Evolutionary conservation across 495 filamentous ascomycete genomes (phyloP), one percentile per base, ranked within the genome.

Genomic region (Penicillium paradoxum): DNA sequence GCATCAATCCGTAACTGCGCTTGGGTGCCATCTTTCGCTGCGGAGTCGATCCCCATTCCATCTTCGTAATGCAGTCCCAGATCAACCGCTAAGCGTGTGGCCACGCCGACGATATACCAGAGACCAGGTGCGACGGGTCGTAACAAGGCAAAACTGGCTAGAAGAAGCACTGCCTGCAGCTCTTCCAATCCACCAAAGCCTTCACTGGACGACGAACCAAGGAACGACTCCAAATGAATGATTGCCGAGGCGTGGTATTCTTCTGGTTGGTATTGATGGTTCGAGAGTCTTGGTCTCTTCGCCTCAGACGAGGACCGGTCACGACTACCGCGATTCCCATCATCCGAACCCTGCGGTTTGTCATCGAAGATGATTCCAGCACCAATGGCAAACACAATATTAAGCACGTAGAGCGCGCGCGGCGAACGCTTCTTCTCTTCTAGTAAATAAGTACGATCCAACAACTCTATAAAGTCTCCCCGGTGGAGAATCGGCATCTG

Each of bases 311-410:
- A 63, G 17, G 67, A 57, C 39, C 56, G 57, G 24, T 69, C 69
- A 45, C 63, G 68, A 54, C 49, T 49, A 17, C 68, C 61, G 24
- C 54, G 36, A 38, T 56, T 57, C 45, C 75, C 76, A 19, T 73
- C 70, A 29, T 72, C 70, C 8, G 73, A 63, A 46, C 68, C 69
- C 32, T 64, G 61, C 22, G 69, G 56, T 21, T 79, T 76, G 51
- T 82, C 85, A 45, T 85, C 87, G 57, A 96, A 82, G 55, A 96
- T 95, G 57, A 96, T 95, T 0, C 91, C 92, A 11, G 89, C 87
- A 8, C 92, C 92, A 55, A 97, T 96, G 6, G 92, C 92, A 72
- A 92, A 97, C n/a, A 97, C 92, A 67, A 97, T 97, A 67, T 96
- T 96, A 42, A 97, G 78, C 68, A 91, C 82, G 64, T 97, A 97